Base-by-base conservation (phyloP, 441 rosid species). In the Adansonia gregorii region DNA sequence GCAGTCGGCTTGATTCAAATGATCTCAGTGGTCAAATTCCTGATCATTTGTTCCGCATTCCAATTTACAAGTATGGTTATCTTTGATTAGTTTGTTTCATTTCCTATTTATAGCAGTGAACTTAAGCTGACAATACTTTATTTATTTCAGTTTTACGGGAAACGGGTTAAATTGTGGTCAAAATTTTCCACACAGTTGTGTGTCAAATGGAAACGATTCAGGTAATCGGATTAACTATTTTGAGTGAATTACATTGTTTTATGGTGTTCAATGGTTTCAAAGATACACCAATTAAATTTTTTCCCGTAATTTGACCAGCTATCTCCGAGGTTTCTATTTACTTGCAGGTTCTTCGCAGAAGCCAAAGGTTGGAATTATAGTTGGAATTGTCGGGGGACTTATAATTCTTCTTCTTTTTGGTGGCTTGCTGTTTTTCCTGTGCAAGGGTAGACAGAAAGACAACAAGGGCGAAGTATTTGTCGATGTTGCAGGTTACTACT, bases 401-500 rank as follows among this genome's bases (percentile, higher is more conserved):
- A 45, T 87, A 68, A 79, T 85, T 8, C 81, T 83, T 77, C 84
- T 92, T n/a, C 83, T 93, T 63, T 56, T 82, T 73, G 91, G 90
- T 76, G 86, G 89, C 81, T 76, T 90, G 72, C 72, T 92, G 73
- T 85, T 90, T 73, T 76, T 88, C 61, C 67, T 89, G 73, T 91
- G 83, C 87, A 92, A 86, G 88, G 87, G 91, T 83, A 89, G 84
- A 80, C 89, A 82, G 65, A 89, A 85, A 83, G 90, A 92, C 78
- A 85, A 83, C 85, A 94, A 60, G 79, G 90, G 85, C 66, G 99
- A 96, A 78, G 91, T 87, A 3, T 96, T 86, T 61, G 97, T 91
- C 1, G 99, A 96, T 86, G 98, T 96, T 73, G 87, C 97, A 90
- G 98, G 98, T 94, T 65, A 78, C 82, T 77, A 49, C 52, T 79